Base-by-base conservation (phyloP, 306 rosid genomes). In the Styphnolobium japonicum region DNA sequence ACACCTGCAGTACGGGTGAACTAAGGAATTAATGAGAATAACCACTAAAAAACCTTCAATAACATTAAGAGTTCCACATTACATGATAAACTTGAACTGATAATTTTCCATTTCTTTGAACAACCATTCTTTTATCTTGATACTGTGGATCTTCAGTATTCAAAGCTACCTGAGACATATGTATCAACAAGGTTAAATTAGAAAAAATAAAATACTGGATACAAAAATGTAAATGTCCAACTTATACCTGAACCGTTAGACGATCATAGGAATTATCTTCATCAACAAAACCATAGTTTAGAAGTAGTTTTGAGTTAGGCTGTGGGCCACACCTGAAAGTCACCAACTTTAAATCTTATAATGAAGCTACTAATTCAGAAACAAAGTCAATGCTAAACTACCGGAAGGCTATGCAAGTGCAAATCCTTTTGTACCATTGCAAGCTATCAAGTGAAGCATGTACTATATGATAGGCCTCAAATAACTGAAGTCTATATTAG, bases 261-360 rank as follows among this genome's bases (percentile, higher is more conserved):
- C 99, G 98, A 43, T 95, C 97, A 75, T 90, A 68, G 60, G 86
- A 27, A 85, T 91, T 95, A 74, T 91, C 90, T 75, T 91, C 98
- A 66, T 95, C 99, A 53, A 95, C 93, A 82, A 95, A 93, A 45
- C 99, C 99, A 42, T 95, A 95, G 84, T 95, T 95, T 76, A 92
- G 80, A 81, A 93, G 98, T 78, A 95, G 80, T 84, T 85, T 95
- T 40, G 98, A 75, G 84, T 95, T 95, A 85, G 99, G 97, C 77
- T 95, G 99, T 37, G 99, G 99, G 40, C 99, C 99, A 87, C 99
- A 95, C 99, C 99, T 95, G 90, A 70, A 82, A 55, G 71, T 33
- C 23, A 67, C 79, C 74, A 81, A 78, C 78, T 83, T 40, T 2
- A 63, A 33, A 64, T 55, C 63, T 81, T 66, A 49, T 46, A 15